Percentiles rank a stretch among this genome's conserved stretches.
phyloP scores from a whole-genome alignment of 1,284 basidiomycete species.

The Taiwanofungus camphoratus region DNA sequence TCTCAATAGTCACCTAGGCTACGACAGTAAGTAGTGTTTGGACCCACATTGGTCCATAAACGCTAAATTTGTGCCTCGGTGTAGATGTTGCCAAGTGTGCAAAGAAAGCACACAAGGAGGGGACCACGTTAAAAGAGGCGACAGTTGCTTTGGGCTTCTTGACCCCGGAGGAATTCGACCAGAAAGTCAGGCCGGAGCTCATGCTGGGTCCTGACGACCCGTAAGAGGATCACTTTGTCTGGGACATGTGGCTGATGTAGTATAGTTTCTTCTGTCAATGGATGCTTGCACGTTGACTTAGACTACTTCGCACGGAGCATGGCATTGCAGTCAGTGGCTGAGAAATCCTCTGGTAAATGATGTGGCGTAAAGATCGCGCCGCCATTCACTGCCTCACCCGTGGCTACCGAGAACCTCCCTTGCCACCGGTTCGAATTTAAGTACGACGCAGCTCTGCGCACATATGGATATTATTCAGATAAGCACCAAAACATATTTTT shows the following conservation, averaged over 20 bases:
- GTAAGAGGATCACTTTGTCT: no score
- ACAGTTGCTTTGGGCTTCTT: slow-evolving; percentile 85
- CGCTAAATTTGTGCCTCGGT: slow-evolving; percentile 9
- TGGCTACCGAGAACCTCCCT: no score
- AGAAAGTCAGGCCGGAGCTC: slow-evolving; percentile 91
- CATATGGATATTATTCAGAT: no score
- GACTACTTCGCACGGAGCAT: no score
- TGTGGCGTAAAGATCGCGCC: slow-evolving; percentile 4
- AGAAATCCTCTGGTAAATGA: slow-evolving; percentile 2
- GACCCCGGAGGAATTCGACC: slow-evolving; percentile 90
- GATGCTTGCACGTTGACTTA: no score
- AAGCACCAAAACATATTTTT: background rate
- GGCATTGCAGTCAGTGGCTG: no score
- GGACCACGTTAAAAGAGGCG: slow-evolving; percentile 92
- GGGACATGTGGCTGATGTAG: no score
- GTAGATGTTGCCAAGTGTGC: slow-evolving; percentile 95
- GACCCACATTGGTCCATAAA: slow-evolving; percentile 1
- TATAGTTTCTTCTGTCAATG: no score
- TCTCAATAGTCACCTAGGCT: slow-evolving; percentile 88
- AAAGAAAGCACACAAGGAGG: slow-evolving; percentile 99
- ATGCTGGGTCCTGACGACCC: slow-evolving; percentile 73
- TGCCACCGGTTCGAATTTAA: no score
- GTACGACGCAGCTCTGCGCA: no score
- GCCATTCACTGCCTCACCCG: no score
- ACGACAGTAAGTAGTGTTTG: slow-evolving; percentile 74